These are phyloP conservation scores for Singerocomus rubriflavus DNA, from an alignment of 1,284 basidiomycete genomes.

Conservation along the genomic window DNA sequence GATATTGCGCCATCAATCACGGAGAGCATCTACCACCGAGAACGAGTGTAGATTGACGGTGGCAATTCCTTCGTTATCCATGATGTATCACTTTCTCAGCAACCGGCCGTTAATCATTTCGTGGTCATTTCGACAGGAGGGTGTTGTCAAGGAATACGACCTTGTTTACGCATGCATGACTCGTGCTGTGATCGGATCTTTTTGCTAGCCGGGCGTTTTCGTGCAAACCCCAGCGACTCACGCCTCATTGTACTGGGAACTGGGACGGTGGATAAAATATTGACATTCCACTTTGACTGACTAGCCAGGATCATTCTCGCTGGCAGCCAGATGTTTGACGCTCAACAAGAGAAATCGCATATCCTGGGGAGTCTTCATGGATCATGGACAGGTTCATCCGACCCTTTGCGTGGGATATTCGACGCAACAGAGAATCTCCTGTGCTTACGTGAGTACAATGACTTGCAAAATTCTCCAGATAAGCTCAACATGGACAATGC, in stretches of 20 bases:
- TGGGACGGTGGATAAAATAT: slow-evolving; percentile 2
- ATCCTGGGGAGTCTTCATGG: neutral
- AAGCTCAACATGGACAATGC: neutral
- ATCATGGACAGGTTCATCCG: neutral
- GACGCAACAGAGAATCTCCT: neutral
- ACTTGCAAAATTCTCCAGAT: neutral
- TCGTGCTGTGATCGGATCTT: slow-evolving; percentile 11
- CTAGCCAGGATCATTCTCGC: slow-evolving; percentile 5
- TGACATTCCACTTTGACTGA: slow-evolving; percentile 10
- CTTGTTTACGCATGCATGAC: slow-evolving; percentile 2
- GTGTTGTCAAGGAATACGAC: neutral
- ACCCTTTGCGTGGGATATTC: slow-evolving; percentile 1
- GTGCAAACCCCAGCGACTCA: neutral
- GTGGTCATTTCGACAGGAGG: neutral
- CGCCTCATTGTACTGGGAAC: neutral
- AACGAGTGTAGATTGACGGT: neutral
- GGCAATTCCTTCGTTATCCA: neutral
- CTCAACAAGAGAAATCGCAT: neutral
- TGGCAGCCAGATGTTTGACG: neutral
- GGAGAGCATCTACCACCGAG: neutral
- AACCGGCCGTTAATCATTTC: neutral
- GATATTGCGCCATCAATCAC: neutral
- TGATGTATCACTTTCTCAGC: neutral
- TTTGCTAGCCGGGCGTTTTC: neutral
- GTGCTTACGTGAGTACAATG: slow-evolving; percentile 8